A percentile compares a stretch with the other conserved stretches of the same genome.
phyloP scores from a whole-genome alignment of 2,329 filamentous ascomycete species.

The Phaeosphaeria sp. region DNA sequence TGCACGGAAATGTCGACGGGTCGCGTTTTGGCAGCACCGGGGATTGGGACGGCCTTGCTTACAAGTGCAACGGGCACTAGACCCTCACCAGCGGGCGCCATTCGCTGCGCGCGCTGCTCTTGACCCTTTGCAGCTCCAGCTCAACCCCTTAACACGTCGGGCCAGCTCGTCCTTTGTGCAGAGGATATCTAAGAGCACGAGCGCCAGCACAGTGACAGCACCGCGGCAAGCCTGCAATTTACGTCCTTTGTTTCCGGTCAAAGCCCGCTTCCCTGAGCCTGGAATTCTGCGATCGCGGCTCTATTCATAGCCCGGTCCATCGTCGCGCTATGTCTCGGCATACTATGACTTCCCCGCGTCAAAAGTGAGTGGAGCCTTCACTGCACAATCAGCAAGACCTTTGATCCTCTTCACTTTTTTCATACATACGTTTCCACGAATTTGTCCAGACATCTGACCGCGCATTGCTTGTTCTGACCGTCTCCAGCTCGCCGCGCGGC shows the following conservation, averaged over 20 bases:
- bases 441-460: neutral
- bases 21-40: neutral
- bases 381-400: slow-evolving; percentile 1
- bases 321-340: slow-evolving; percentile 37
- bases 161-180: slow-evolving; percentile 1
- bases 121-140: slow-evolving; percentile 4
- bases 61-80: slow-evolving; percentile 29
- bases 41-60: slow-evolving; percentile 19
- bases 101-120: slow-evolving; percentile 7
- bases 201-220: slow-evolving; percentile 12
- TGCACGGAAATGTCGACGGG: slow-evolving; percentile 2
- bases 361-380: slow-evolving; percentile 30
- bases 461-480: neutral
- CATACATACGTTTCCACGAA: too few relatives aligned
- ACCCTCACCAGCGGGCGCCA: slow-evolving; percentile 8
- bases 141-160: slow-evolving; percentile 8
- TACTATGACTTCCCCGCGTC: slow-evolving; percentile 30
- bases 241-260: slow-evolving; percentile 10
- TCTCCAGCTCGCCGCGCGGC: slow-evolving; percentile 35
- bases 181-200: slow-evolving; percentile 9
- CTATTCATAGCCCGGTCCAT: slow-evolving; percentile 12
- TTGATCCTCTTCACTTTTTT: slow-evolving; percentile 10
- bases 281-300: slow-evolving; percentile 8
- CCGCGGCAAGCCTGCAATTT: neutral
- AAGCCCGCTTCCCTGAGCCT: slow-evolving; percentile 7